Conservation (phyloP, 164 flowering plant species). For the Malania oleifera region DNA sequence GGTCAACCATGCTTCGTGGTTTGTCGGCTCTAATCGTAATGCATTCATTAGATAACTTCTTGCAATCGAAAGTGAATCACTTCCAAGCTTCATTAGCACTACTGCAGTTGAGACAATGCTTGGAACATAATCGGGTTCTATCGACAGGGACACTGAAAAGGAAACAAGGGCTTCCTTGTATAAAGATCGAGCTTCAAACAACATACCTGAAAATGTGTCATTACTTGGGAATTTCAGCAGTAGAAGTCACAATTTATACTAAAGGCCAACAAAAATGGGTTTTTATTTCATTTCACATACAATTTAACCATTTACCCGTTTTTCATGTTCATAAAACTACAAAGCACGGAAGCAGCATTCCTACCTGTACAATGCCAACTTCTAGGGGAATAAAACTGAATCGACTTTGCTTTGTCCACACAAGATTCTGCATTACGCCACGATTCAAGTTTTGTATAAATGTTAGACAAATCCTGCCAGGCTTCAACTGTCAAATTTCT, state of each 20-base stretch:
- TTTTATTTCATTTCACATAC: no score
- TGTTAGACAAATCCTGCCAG: slow-evolving; percentile 77
- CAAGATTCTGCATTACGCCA: slow-evolving; percentile 72
- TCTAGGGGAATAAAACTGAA: slow-evolving; percentile 45
- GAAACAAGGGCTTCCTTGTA: slow-evolving; percentile 78
- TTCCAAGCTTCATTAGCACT: slow-evolving; percentile 49
- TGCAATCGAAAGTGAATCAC: slow-evolving; percentile 51
- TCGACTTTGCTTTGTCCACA: slow-evolving; percentile 59
- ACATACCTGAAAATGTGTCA: slow-evolving; percentile 38
- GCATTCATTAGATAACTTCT: slow-evolving; percentile 85
- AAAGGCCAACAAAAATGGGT: no score
- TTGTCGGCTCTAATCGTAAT: slow-evolving; percentile 70
- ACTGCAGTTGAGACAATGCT: slow-evolving; percentile 80
- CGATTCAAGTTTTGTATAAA: slow-evolving; percentile 55
- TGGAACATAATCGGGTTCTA: slow-evolving; percentile 77
- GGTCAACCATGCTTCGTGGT: slow-evolving; percentile 82
- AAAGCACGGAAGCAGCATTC: not conserved
- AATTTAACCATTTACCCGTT: no score
- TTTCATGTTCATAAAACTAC: not conserved
- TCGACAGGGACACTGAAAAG: slow-evolving; percentile 63
- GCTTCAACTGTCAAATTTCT: slow-evolving; percentile 59
- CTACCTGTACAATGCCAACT: slow-evolving; percentile 83
- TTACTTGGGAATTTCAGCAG: not conserved
- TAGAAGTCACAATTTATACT: no score
- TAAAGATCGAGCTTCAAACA: slow-evolving; percentile 53